Base-by-base conservation (phyloP, 2,329 filamentous ascomycete genomes). In the Sphaceloma murrayae region DNA sequence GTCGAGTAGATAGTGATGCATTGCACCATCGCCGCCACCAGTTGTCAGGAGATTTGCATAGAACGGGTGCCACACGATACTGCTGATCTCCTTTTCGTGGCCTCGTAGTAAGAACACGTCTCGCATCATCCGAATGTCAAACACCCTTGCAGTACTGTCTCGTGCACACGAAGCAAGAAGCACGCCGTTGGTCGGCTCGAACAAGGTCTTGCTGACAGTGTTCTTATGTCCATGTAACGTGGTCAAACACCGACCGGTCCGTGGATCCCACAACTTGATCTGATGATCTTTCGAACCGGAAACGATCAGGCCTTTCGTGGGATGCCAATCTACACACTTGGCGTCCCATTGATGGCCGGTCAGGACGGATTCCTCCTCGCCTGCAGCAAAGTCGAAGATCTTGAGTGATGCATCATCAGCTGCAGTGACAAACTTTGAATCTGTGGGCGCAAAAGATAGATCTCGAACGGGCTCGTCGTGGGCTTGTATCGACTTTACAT, bases 311-410 rank as follows among this genome's bases (percentile, higher is more conserved):
- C 91, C 91, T 66, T 95, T 96, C 14, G 82, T 84, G 1, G 89
- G 88, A 67, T 98, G 91, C 91, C 91, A 98, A 60, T 98, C 89
- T 46, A 93, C 93, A 43, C 80, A 85, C 64, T 96, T 96, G 14
- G 86, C 88, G 59, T 98, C 91, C 91, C 91, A 98, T 51, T 87
- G 86, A 62, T 98, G 91, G n/a, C 91, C 91, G 29, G 81, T 83
- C 29, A 98, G 67, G 8, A 82, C 82, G 1, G 81, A 82, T 57
- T 96, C 88, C 60, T 87, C 84, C 17, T 78, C 74, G 13, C 87
- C 86, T 19, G 80, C 78, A 7, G 87, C 86, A 64, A 98, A 98
- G 62, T 98, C 91, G 61, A 91, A 96, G 48, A 98, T 91, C 64
- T 94, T 94, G 36, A 96, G 72, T 0, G 82, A 84, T 1, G 85